Conservation (phyloP, 1,284 basidiomycete genomes). For the Rhodotorula sp. region DNA sequence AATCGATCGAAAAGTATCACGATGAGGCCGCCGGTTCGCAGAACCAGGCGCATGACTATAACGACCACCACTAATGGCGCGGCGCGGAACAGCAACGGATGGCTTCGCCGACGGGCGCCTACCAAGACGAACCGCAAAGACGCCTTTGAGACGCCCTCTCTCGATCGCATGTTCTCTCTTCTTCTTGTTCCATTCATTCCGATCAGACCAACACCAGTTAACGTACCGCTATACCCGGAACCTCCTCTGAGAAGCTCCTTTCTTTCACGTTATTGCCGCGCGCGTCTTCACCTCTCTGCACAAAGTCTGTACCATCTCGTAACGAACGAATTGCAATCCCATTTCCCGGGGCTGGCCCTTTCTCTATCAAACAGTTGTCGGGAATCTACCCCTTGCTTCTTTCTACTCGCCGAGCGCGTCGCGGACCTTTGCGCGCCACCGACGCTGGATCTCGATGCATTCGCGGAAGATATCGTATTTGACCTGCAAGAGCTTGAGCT, state of each 20-base stretch:
- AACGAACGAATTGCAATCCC: neutral
- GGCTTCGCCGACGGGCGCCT: neutral
- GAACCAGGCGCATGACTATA: neutral
- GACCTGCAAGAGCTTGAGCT: constrained; percentile 74
- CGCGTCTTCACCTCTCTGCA: neutral
- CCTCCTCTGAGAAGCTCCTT: too few species aligned
- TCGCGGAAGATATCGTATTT: constrained; percentile 95
- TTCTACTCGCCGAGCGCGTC: constrained; percentile 37
- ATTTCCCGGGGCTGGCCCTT: neutral
- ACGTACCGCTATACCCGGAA: too few species aligned
- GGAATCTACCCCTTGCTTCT: neutral
- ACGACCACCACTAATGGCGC: constrained; percentile 3
- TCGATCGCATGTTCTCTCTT: neutral
- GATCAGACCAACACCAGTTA: too few species aligned
- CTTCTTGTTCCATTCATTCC: neutral
- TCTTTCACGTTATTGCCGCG: neutral
- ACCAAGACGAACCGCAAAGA: constrained; percentile 6
- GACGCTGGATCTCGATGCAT: constrained; percentile 78
- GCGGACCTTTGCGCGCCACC: constrained; percentile 59
- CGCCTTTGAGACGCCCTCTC: neutral
- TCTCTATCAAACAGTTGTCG: neutral
- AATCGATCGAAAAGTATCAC: constrained; percentile 2
- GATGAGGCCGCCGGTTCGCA: neutral
- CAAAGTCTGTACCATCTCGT: neutral
- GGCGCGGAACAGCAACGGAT: neutral